Conservation (phyloP, 257 asterid genomes). For the Capsicum chinense region DNA sequence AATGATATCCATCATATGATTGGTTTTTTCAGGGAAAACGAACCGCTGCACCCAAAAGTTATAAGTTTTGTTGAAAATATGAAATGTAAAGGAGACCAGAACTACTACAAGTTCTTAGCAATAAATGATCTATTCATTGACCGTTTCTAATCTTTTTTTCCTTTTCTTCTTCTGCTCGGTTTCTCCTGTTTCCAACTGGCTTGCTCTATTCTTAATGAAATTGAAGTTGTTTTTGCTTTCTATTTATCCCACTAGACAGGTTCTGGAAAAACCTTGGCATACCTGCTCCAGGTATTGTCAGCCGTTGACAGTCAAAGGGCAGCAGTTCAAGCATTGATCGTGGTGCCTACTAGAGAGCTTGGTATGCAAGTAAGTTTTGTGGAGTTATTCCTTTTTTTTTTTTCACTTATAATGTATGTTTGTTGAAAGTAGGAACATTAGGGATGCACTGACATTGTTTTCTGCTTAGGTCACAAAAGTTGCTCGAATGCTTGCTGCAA, state of each 20-base stretch:
- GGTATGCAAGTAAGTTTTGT: conserved; percentile 77
- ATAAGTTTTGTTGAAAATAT: background rate
- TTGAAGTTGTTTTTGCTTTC: conserved; percentile 29
- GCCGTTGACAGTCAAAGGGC: conserved; percentile 67
- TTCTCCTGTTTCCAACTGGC: conserved; percentile 24
- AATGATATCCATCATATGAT: conserved; percentile 13
- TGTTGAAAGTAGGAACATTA: background rate
- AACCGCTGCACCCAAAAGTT: background rate
- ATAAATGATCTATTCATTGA: background rate
- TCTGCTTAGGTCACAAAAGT: conserved; percentile 79
- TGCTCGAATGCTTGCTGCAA: conserved; percentile 76
- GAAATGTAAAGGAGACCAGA: background rate
- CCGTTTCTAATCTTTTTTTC: conserved; percentile 8
- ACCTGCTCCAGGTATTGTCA: conserved; percentile 73
- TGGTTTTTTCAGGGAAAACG: background rate
- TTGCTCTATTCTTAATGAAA: conserved; percentile 33
- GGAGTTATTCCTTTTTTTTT: conserved; percentile 31
- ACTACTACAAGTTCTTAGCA: conserved; percentile 1
- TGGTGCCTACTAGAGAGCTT: conserved; percentile 95
- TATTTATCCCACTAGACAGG: conserved; percentile 77
- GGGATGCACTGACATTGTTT: conserved; percentile 21
- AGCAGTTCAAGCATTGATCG: conserved; percentile 83
- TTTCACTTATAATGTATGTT: background rate
- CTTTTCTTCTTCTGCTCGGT: conserved; percentile 3
- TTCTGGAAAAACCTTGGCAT: conserved; percentile 95